phyloP scores from a whole-genome alignment of 768 basidiomycete species.

The Cytidiella melzeri region DNA sequence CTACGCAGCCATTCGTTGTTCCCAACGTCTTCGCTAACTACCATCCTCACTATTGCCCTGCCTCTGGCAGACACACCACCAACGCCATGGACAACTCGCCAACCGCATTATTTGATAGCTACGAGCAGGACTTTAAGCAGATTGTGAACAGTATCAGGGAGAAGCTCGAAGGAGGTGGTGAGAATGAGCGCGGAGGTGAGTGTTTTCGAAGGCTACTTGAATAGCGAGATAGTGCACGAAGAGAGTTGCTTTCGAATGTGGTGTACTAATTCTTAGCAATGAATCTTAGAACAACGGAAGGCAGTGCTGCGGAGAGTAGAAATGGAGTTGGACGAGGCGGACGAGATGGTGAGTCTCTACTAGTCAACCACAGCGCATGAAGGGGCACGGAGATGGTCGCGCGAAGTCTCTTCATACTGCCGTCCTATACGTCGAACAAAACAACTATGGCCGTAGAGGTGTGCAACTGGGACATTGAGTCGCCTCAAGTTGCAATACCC shows the following conservation, averaged over 20 bases:
- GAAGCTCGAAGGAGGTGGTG: conserved; percentile 69
- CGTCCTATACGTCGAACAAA: no score
- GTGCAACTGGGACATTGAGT: no score
- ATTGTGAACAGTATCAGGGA: conserved; percentile 68
- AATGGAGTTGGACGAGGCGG: conserved; percentile 96
- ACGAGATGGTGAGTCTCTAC: conserved; percentile 75
- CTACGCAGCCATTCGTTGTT: no score
- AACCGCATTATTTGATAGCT: conserved; percentile 82
- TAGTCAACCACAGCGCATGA: no score
- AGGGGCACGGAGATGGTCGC: no score
- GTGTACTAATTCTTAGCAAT: background rate
- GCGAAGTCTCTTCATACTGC: no score
- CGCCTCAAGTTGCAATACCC: no score
- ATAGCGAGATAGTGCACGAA: background rate
- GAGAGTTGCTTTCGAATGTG: background rate
- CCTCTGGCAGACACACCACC: background rate
- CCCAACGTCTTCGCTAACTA: no score
- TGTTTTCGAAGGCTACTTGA: conserved; percentile 1
- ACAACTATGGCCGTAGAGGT: no score
- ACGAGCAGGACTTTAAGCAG: conserved; percentile 88
- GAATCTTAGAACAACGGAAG: conserved; percentile 74
- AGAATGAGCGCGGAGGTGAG: conserved; percentile 66
- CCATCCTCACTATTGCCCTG: background rate
- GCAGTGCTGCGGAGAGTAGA: conserved; percentile 76
- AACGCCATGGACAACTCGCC: conserved; percentile 80